phyloP scores from a whole-genome alignment of 805 yeast genomes.

The Candida peoriensis region DNA sequence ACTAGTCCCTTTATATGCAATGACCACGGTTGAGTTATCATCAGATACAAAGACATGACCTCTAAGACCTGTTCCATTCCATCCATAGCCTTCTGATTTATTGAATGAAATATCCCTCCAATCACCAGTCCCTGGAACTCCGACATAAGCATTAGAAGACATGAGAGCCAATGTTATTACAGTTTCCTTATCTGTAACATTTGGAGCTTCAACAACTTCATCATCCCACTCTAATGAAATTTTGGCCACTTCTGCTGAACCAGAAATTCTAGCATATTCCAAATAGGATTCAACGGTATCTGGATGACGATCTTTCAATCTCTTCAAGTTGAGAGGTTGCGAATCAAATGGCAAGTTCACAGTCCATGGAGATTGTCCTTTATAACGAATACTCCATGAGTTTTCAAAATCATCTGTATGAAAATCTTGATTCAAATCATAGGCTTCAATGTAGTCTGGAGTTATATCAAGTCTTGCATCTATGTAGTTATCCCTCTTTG shows the following conservation, averaged over 20 bases:
- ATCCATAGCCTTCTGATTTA: constrained; percentile 64
- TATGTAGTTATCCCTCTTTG: constrained; percentile 35
- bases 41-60: constrained; percentile 83
- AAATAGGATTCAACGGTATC: constrained; percentile 63
- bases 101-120: constrained; percentile 81
- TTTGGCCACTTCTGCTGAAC: constrained; percentile 30
- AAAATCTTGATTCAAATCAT: constrained; percentile 6
- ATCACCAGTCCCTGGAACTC: constrained; percentile 69
- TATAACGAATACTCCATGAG: constrained; percentile 15
- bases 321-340: constrained; percentile 23
- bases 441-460: constrained; percentile 27
- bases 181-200: constrained; percentile 70
- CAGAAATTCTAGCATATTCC: constrained; percentile 39
- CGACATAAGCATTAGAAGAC: constrained; percentile 89
- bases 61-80: constrained; percentile 80
- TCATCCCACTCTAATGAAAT: constrained; percentile 62
- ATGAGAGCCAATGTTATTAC: constrained; percentile 72
- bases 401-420: constrained; percentile 9
- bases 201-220: constrained; percentile 57
- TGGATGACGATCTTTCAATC: constrained; percentile 48
- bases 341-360: constrained; percentile 26
- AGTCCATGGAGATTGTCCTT: constrained; percentile 36
- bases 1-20: constrained; percentile 87
- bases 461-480: constrained; percentile 52
- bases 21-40: constrained; percentile 55